Evolutionary conservation across 768 basidiomycete species (phyloP), one percentile per base, ranked within the genome.

Genomic region (Psilocybe azurescens): DNA sequence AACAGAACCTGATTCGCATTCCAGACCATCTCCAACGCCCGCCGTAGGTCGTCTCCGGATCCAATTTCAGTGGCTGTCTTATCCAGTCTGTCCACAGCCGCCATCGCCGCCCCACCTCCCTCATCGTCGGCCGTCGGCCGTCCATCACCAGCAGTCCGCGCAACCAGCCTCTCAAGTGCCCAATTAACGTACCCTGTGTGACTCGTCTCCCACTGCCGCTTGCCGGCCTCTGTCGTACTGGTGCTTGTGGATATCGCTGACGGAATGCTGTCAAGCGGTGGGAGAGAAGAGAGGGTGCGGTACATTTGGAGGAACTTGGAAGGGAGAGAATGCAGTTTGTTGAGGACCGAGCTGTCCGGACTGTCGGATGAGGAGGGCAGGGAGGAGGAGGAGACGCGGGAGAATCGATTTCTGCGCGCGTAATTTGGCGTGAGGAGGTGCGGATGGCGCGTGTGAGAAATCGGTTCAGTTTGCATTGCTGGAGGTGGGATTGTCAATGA

Each of bases 141-240:
- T 10, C 30, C 59, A 61, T 72, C 11, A 73, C 70, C 51, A 67
- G 72, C 55, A 66, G 33, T 66, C 48, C 41, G 36, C 2, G 48
- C 53, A 5, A 90, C 64, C 7, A 90, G 72, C 71, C 86, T 84
- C 18, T 78, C 77, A 1, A 87, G 77, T 0, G 89, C 92, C 94
- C 94, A 95, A 61, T 87, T 86, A 4, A 89, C 70, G 72, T 95
- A 95, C 4, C 91, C 93, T 1, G 83, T 81, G 70, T 85, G 84
- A 72, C 83, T 87, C 39, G 86, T 84, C 75, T 94, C 91, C 93
- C 93, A 95, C 9, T 83, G 83, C 44, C 87, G 83, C 71, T 91
- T 91, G 0, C 90, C 87, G 0, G 87, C 85, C 60, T 87, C 84
- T 3, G 79, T 67, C 28, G 77, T 70, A 28, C 80, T 74, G 36